Base-by-base conservation (phyloP, 768 basidiomycete species). In the Tricholoma saponaceum region DNA sequence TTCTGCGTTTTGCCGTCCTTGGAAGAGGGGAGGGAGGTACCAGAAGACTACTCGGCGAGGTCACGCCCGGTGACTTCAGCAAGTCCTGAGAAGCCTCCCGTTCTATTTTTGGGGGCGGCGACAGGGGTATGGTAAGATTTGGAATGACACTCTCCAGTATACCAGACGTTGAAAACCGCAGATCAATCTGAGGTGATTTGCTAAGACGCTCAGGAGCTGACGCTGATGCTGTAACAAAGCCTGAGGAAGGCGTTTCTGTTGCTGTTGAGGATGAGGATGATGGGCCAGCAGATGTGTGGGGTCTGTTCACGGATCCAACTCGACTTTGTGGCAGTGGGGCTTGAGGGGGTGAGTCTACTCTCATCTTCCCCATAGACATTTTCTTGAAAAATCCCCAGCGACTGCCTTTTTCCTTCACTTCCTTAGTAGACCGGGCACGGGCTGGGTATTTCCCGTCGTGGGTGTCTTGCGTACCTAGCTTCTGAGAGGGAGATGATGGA, bases 371-470 rank as follows among this genome's bases (percentile, higher is more conserved):
- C 92, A 95, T 96, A 5, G 94, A 96, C 94, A 98, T 97, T 76
- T 98, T 98, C 76, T 95, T 93, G 58, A 98, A 76, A 76, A 98
- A 96, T 3, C 95, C 94, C 95, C 95, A 96, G 56, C 91, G 86
- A 54, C 86, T 85, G 37, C 76, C 75, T 70, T 90, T 88, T 64
- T 87, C 84, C 64, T 83, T 83, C 41, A 69, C 72, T 28, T 77
- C 76, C 56, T 71, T 72, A 22, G 58, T 14, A 49, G 66, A 60
- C 50, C 67, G 66, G n/a, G 60, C 51, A 13, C 68, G 66, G 18
- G 56, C 55, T 9, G 62, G 50, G 43, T 59, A 39, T 55, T 67
- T 67, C 28, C 62, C 66, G 26, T 67, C 67, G 18, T 58, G 56
- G 51, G 62, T 57, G 12, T 63, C 62, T 30, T 66, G 53, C 12